Evolutionary conservation across 306 rosid species (phyloP), one percentile per base, ranked within the genome.

Genomic region (Astragalus glycyphyllos): DNA sequence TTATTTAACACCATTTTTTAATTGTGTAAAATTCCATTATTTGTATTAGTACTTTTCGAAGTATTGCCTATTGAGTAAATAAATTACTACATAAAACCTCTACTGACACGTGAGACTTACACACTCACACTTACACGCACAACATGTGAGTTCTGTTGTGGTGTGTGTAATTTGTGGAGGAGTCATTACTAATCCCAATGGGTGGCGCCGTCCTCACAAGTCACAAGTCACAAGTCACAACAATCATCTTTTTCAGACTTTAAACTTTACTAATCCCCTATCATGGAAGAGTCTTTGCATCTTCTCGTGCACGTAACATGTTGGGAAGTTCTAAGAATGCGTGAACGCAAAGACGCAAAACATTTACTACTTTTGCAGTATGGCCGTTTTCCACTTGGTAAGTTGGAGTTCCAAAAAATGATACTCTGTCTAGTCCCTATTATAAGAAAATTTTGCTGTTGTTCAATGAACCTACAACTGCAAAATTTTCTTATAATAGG

Each of bases 241-340:
- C 23, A 20, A 20, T 20, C 23, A 20, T 20, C 1, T 20, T 20
- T 20, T 20, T 20, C 23, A 20, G 1, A 4, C 7, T 46, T n/a
- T n/a, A 46, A 12, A 0, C 51, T 46, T 46, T 46, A 12, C 17
- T 13, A 46, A 12, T 12, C 2, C 60, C 72, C 11, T 35, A 50
- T 68, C 29, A 13, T 65, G 45, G 48, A 50, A 50, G 17, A 37
- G 62, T 60, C 11, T 26, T 4, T 26, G 61, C 42, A 60, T 72
- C 53, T 37, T 49, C 13, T 47, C 77, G 40, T 60, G 77, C 77
- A 72, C 35, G 61, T 47, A 35, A 60, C 68, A 20, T 51, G 61
- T 47, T 72, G 45, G 34, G 16, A 45, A 46, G 0, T 58, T 58
- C 46, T 29, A 48, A 15, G 58, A 58, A 45, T n/a, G 29, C 51